Percentiles rank a stretch among this genome's conserved stretches.
Evolutionary conservation across 2,329 filamentous ascomycete species (phyloP).

Genomic region (Colletotrichum lini): DNA sequence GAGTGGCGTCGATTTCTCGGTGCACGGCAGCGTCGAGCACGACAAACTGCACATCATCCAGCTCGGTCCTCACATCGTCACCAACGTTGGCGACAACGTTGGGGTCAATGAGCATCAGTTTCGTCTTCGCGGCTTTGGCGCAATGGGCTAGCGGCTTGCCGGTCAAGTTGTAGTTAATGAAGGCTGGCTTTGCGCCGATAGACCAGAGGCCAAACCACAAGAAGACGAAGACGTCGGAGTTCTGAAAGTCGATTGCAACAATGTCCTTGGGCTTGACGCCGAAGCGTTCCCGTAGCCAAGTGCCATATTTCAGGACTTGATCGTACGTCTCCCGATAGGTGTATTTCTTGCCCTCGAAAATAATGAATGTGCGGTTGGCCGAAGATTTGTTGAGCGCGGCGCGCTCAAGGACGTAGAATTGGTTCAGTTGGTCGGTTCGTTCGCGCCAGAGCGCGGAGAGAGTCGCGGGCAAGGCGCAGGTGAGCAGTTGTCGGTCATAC

Average conservation of each 20-base stretch:
- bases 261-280: conserved; percentile 79
- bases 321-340: conserved; percentile 85
- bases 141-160: conserved; percentile 82
- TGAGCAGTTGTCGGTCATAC: conserved; percentile 76
- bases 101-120: conserved; percentile 78
- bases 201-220: conserved; percentile 85
- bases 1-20: conserved; percentile 64
- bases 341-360: conserved; percentile 78
- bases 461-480: conserved; percentile 63
- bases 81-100: conserved; percentile 68
- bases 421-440: conserved; percentile 73
- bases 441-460: conserved; percentile 63
- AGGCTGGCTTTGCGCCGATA: conserved; percentile 85
- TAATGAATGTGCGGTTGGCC: conserved; percentile 71
- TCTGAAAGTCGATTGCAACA: conserved; percentile 86
- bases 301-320: conserved; percentile 77
- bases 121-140: conserved; percentile 76
- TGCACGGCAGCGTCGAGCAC: conserved; percentile 73
- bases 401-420: conserved; percentile 83
- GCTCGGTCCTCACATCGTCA: conserved; percentile 68
- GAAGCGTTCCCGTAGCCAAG: conserved; percentile 78
- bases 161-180: conserved; percentile 89
- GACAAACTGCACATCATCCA: conserved; percentile 70
- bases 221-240: conserved; percentile 84
- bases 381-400: conserved; percentile 68